A percentile compares a stretch with the other conserved stretches of the same genome.
Conservation (phyloP, 2,329 filamentous ascomycete genomes). For the Arthrobotrys megalospora region DNA sequence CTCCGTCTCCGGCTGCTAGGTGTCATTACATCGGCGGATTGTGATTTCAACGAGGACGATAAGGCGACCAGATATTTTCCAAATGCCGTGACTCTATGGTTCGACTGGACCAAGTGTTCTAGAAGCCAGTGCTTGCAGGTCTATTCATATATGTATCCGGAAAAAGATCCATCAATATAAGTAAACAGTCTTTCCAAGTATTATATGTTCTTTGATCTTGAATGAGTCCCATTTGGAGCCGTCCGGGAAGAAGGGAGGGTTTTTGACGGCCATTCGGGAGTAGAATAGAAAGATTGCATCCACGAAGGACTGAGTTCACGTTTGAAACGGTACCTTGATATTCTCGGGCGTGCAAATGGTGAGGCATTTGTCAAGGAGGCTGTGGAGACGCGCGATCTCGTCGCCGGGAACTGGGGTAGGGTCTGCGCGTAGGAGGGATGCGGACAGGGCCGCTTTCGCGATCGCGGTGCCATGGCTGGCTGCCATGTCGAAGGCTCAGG, state of each 20-base stretch:
- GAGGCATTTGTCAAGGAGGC: constrained; percentile 76
- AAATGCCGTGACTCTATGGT: constrained; percentile 76
- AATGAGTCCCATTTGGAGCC: constrained; percentile 34
- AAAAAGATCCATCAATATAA: constrained; percentile 59
- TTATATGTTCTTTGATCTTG: constrained; percentile 16
- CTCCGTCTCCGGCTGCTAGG: constrained; percentile 77
- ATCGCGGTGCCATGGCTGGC: constrained; percentile 72
- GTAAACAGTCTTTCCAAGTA: constrained; percentile 56
- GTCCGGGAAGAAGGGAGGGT: constrained; percentile 62
- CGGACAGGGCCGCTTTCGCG: constrained; percentile 83
- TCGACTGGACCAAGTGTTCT: constrained; percentile 78
- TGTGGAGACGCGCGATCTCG: constrained; percentile 79
- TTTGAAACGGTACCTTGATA: constrained; percentile 82
- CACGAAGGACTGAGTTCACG: constrained; percentile 64
- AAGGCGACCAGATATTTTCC: constrained; percentile 83
- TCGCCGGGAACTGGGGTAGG: constrained; percentile 78
- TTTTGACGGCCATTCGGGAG: constrained; percentile 61
- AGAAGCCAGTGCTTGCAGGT: constrained; percentile 90
- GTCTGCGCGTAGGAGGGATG: constrained; percentile 80
- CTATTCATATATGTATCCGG: constrained; percentile 72
- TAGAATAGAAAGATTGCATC: constrained; percentile 64
- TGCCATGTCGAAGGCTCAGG: constrained; percentile 36
- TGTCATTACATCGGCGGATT: constrained; percentile 63
- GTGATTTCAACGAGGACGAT: constrained; percentile 73
- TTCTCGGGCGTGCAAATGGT: constrained; percentile 82